Conservation (phyloP, 2,329 filamentous ascomycete genomes). For the Lasiodiplodia sp. region DNA sequence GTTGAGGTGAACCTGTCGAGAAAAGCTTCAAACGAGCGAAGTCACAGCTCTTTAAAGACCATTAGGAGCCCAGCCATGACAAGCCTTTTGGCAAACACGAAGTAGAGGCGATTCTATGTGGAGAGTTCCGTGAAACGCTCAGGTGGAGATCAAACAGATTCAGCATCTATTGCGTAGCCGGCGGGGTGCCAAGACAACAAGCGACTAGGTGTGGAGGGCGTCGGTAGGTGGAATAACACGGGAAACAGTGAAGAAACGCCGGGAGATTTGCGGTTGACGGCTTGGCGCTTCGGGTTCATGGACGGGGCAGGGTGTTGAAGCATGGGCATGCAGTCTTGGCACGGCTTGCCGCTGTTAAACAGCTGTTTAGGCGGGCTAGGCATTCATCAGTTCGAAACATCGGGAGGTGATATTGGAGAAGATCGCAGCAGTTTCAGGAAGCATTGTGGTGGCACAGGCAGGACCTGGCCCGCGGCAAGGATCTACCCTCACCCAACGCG, state of each 20-base stretch:
- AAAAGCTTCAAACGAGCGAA: neutral
- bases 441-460: constrained; percentile 16
- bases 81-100: constrained; percentile 10
- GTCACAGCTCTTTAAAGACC: constrained; percentile 2
- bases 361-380: constrained; percentile 18
- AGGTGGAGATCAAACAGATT: constrained; percentile 6
- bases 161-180: constrained; percentile 1
- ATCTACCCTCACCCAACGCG: neutral
- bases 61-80: constrained; percentile 12
- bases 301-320: neutral
- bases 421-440: neutral
- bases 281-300: constrained; percentile 15
- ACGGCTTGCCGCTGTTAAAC: constrained; percentile 25
- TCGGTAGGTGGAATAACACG: constrained; percentile 29
- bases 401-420: constrained; percentile 6
- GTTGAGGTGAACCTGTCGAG: constrained; percentile 28
- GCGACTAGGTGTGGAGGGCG: neutral
- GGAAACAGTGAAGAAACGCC: neutral
- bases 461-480: neutral
- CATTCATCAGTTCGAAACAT: constrained; percentile 29
- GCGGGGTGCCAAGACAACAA: neutral
- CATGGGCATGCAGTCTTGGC: constrained; percentile 13
- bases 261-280: constrained; percentile 16
- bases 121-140: constrained; percentile 14
- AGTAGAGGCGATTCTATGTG: constrained; percentile 4